Evolutionary conservation across 345 rosid genomes (phyloP), one percentile per base, ranked within the genome.

Genomic region (Bretschneidera sinensis): DNA sequence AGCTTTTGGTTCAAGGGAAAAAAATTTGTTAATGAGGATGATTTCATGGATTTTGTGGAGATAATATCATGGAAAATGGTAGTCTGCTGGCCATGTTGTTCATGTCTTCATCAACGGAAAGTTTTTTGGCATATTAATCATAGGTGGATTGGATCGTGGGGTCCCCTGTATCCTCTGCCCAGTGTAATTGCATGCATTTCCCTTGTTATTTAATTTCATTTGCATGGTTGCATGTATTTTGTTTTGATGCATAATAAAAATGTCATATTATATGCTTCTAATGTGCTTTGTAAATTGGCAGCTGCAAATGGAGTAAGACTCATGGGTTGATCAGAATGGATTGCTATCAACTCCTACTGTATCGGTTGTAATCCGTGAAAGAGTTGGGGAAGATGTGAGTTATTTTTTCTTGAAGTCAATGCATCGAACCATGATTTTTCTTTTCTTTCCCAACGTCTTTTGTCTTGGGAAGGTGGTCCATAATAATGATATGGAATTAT

Each of bases 261-360:
- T 16, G 24, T 66, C 55, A 54, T 43, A 22, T 56, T 31, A 43
- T 54, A 21, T 57, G 14, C 17, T 66, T 25, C 6, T 23, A 35
- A 64, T 33, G 57, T 22, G 24, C 22, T 51, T 21, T 5, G 55
- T 65, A 47, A 55, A 21, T 22, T 73, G 54, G 64, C 98, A 23
- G 99, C 98, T 71, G 99, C 88, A 73, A 95, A 86, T 80, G 98
- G 99, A 70, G 98, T 82, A 51, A 73, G 96, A 39, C 91, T 90
- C 61, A 65, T 95, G 99, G 98, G 88, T 88, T 71, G 98, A 97
- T 63, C 94, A 91, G 73, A 83, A 91, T 66, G 89, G 91, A 63
- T 81, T 95, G 74, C 87, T 95, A 73, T 91, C 99, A 74, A 91
- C 98, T 76, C 99, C 99, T 73, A 97, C 98, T 59, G 99, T 95